These are phyloP conservation scores for Blastobotrys capitulatus DNA, from an alignment of 1,139 yeast genomes.

Conservation along the genomic window DNA sequence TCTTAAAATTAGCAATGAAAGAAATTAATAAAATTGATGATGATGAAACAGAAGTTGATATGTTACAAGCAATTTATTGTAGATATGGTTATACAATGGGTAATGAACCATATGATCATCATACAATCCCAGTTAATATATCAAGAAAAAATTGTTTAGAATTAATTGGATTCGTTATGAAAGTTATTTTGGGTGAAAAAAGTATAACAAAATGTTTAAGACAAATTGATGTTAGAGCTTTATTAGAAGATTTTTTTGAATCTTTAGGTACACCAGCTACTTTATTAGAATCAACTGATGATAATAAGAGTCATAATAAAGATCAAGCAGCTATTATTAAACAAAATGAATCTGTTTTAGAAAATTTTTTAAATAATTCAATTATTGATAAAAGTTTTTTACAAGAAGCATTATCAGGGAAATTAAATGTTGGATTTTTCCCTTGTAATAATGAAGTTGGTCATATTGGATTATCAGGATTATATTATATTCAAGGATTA, in stretches of 20 bases:
- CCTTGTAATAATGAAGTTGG: conserved; percentile 34
- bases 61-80: conserved; percentile 73
- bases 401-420: conserved; percentile 55
- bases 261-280: conserved; percentile 59
- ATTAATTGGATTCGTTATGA: conserved; percentile 57
- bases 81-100: conserved; percentile 63
- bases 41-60: conserved; percentile 47
- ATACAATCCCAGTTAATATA: conserved; percentile 43
- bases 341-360: conserved; percentile 39
- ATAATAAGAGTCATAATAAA: conserved; percentile 28
- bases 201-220: conserved; percentile 49
- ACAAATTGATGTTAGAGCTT: conserved; percentile 63
- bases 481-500: conserved; percentile 70
- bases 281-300: neutral
- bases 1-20: conserved; percentile 55
- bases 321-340: conserved; percentile 32
- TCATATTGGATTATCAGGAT: conserved; percentile 45
- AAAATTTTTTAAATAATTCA: conserved; percentile 48
- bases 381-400: conserved; percentile 46
- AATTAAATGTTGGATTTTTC: conserved; percentile 38
- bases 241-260: conserved; percentile 67
- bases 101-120: conserved; percentile 63
- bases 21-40: conserved; percentile 45
- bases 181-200: conserved; percentile 51
- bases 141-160: conserved; percentile 48